Evolutionary conservation across 495 filamentous ascomycete genomes (phyloP).

Genomic region (Coniosporium apollinis): DNA sequence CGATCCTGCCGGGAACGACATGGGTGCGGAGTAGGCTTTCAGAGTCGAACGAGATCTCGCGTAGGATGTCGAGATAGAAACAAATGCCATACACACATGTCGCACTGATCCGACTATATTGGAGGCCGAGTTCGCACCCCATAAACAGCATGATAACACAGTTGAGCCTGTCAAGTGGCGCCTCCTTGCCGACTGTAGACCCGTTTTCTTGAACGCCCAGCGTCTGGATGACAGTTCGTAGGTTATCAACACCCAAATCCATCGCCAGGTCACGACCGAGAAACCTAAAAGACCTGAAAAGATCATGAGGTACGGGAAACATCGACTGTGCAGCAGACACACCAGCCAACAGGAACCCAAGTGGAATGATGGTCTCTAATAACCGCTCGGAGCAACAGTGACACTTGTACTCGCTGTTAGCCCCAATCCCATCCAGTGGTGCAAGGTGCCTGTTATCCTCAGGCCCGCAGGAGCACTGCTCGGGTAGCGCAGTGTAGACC

Average conservation of each 20-base stretch:
- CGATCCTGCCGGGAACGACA: neutral
- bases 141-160: neutral
- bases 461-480: too few species aligned
- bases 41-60: neutral
- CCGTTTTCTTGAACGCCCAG: neutral
- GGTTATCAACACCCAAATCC: neutral
- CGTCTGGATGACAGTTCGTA: neutral
- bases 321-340: neutral
- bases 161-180: too few species aligned
- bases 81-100: neutral
- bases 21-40: neutral
- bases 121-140: neutral
- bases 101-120: neutral
- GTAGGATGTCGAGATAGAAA: neutral
- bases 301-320: neutral
- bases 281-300: neutral
- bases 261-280: neutral
- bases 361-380: too few species aligned
- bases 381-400: too few species aligned
- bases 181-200: neutral
- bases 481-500: too few species aligned
- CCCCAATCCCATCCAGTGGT: too few species aligned
- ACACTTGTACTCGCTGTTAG: too few species aligned
- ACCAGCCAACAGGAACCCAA: neutral
- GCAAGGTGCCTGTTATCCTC: too few species aligned